These are phyloP conservation scores for Tetrastigma voinierianum DNA, from an alignment of 164 flowering plant species.

Conservation along the genomic window DNA sequence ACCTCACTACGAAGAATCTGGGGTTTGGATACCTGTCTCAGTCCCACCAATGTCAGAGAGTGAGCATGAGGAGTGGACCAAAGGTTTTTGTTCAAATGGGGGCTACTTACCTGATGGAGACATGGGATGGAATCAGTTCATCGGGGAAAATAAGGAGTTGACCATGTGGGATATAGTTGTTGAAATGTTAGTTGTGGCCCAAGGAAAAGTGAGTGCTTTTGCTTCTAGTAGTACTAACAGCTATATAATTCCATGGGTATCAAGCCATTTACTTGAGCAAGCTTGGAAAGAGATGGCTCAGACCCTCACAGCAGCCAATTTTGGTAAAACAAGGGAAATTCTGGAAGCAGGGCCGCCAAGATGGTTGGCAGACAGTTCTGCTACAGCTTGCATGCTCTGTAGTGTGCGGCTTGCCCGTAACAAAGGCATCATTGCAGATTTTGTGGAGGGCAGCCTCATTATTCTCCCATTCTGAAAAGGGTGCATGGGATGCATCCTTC, in stretches of 20 bases:
- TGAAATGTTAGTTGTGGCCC: constrained; percentile 87
- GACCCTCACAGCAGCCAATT: constrained; percentile 77
- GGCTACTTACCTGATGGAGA: constrained; percentile 88
- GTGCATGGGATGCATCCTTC: too few relatives aligned
- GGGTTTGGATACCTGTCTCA: constrained; percentile 96
- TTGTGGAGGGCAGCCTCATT: constrained; percentile 98
- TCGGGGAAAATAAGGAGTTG: constrained; percentile 66
- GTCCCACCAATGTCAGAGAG: constrained; percentile 89
- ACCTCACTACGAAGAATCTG: constrained; percentile 85
- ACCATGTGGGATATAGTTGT: constrained; percentile 96
- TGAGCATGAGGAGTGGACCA: constrained; percentile 64
- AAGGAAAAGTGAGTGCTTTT: constrained; percentile 72
- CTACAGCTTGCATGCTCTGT: constrained; percentile 93
- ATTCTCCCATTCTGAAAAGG: constrained; percentile 9
- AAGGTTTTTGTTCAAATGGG: constrained; percentile 56
- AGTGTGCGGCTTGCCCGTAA: constrained; percentile 86
- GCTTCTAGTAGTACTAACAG: constrained; percentile 55
- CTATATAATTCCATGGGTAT: constrained; percentile 51
- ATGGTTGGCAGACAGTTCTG: constrained; percentile 93
- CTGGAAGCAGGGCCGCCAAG: constrained; percentile 86
- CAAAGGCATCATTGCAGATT: constrained; percentile 90
- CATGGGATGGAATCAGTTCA: constrained; percentile 67
- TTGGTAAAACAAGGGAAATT: constrained; percentile 53
- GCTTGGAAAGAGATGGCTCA: constrained; percentile 97
- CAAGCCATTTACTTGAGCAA: constrained; percentile 70